These are phyloP conservation scores for Dicorynia guianensis DNA, from an alignment of 306 rosid genomes.

Conservation along the genomic window DNA sequence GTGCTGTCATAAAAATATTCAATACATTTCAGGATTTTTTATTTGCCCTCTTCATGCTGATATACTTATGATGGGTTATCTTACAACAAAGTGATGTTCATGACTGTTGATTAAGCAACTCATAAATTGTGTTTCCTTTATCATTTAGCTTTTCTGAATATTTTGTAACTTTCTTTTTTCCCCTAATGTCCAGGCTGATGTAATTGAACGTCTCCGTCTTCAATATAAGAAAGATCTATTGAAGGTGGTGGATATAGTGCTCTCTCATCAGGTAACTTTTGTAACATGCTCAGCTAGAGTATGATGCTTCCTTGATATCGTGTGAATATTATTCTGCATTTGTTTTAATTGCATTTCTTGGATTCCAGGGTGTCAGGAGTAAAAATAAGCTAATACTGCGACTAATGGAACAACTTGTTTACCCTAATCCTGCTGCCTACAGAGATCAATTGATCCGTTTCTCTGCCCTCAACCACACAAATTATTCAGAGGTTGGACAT, in stretches of 20 bases:
- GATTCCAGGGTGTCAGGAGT: conserved; percentile 86
- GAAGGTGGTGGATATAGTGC: conserved; percentile 92
- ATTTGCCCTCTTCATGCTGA: conserved; percentile 7
- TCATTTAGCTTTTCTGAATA: conserved; percentile 40
- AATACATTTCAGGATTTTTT: conserved; percentile 13
- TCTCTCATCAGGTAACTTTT: conserved; percentile 89
- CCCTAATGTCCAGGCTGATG: conserved; percentile 77
- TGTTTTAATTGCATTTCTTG: conserved; percentile 41
- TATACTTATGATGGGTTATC: conserved; percentile 27
- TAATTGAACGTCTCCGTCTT: conserved; percentile 91
- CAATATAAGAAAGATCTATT: conserved; percentile 87
- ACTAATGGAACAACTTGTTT: conserved; percentile 95
- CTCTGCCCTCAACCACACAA: conserved; percentile 85
- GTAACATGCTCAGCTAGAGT: conserved; percentile 26
- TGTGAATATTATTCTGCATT: conserved; percentile 29
- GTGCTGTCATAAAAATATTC: conserved; percentile 25
- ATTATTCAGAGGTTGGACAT: conserved; percentile 83
- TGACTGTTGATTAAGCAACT: conserved; percentile 22
- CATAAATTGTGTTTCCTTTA: conserved; percentile 19
- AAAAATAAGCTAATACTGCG: conserved; percentile 93
- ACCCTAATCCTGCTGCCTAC: conserved; percentile 97
- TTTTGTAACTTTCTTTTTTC: conserved; percentile 35
- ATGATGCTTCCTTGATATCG: conserved; percentile 38
- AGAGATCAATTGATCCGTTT: conserved; percentile 87
- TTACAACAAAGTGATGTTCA: conserved; percentile 12